These are phyloP conservation scores for Fusarium agapanthi DNA, from an alignment of 2,329 filamentous ascomycete genomes.

Conservation along the genomic window DNA sequence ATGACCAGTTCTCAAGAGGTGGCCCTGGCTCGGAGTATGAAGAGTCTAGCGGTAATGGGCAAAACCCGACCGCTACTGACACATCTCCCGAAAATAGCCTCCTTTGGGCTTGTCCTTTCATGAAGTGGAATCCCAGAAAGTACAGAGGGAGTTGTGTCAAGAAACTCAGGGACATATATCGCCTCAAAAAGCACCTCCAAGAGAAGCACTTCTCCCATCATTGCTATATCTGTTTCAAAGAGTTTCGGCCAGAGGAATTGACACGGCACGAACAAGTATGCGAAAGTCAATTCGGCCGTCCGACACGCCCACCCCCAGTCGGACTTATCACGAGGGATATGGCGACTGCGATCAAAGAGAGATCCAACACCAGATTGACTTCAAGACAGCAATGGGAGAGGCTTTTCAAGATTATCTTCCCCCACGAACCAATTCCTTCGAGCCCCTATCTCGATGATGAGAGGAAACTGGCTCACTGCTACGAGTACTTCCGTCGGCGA, in stretches of 20 bases:
- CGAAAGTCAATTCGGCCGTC: not conserved
- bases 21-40: not conserved
- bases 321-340: not conserved
- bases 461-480: not conserved
- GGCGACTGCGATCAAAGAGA: not conserved
- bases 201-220: not conserved
- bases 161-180: not conserved
- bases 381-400: not conserved
- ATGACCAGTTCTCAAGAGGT: not conserved
- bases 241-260: not conserved
- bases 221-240: not conserved
- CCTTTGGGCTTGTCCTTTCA: conserved; percentile 3
- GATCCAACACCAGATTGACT: not conserved
- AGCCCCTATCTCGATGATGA: not conserved
- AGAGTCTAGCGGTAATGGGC: not conserved
- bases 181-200: not conserved
- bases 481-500: not conserved
- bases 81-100: not conserved
- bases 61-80: rapidly evolving
- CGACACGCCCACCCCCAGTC: not conserved
- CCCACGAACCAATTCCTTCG: not conserved
- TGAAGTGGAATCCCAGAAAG: not conserved
- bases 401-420: not conserved
- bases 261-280: not conserved
- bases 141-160: not conserved